phyloP scores from a whole-genome alignment of 805 yeast species.

The Candida taoyuanica region DNA sequence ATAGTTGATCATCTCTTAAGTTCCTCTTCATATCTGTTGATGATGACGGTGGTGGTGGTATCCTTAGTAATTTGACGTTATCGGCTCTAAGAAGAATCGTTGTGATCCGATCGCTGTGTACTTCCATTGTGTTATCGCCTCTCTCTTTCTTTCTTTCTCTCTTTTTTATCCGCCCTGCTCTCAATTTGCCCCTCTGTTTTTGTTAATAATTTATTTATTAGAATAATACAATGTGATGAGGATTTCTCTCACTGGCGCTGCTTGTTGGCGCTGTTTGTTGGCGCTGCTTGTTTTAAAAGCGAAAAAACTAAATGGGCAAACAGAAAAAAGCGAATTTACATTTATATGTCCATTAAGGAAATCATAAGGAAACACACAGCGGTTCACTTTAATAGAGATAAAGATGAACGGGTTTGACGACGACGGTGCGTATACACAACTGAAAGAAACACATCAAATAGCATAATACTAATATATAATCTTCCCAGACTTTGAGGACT shows the following conservation, averaged over 20 bases:
- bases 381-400: background rate
- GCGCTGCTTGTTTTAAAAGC: background rate
- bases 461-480: too few relatives aligned
- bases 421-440: conserved; percentile 20
- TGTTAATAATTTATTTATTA: too few relatives aligned
- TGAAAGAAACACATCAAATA: background rate
- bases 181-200: too few relatives aligned
- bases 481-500: conserved; percentile 28
- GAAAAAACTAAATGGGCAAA: background rate
- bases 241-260: too few relatives aligned
- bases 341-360: background rate
- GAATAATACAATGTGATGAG: too few relatives aligned
- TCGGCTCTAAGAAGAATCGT: conserved; percentile 3
- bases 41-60: conserved; percentile 18
- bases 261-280: background rate
- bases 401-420: conserved; percentile 19
- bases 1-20: conserved; percentile 2
- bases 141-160: too few relatives aligned
- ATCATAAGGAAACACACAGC: background rate
- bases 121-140: too few relatives aligned
- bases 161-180: too few relatives aligned
- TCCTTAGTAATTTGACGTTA: conserved; percentile 11
- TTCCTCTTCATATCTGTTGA: background rate
- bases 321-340: background rate
- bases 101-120: conserved; percentile 4